These are phyloP conservation scores for Aspergillus versicolor DNA, from an alignment of 2,329 filamentous ascomycete species.

Conservation along the genomic window DNA sequence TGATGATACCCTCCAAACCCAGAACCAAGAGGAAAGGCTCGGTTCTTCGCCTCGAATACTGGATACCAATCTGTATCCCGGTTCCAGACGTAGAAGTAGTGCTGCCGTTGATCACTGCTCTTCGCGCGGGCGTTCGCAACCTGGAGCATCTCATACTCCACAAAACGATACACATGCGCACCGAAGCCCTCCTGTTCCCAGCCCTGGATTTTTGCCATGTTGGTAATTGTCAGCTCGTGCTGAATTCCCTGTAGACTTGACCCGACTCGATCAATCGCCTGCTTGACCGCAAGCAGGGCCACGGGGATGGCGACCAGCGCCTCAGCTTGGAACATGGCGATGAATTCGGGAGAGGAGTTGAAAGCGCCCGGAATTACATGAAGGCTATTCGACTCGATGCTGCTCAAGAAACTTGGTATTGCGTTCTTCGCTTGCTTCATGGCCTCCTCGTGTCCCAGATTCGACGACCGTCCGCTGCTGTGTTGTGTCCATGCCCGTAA, in stretches of 20 bases:
- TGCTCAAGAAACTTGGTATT: not conserved
- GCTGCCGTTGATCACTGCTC: not conserved
- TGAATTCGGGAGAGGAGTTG: conserved; percentile 1
- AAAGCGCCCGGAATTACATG: conserved; percentile 1
- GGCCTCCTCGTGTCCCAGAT: conserved; percentile 7
- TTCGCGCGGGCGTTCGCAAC: not conserved
- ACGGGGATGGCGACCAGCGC: not conserved
- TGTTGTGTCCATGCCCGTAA: no score
- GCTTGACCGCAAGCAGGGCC: not conserved
- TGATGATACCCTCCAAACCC: conserved; percentile 3
- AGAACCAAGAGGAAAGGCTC: conserved; percentile 1
- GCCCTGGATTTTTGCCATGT: conserved; percentile 4
- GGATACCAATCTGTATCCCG: conserved; percentile 6
- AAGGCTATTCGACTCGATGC: not conserved
- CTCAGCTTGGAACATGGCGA: conserved; percentile 4
- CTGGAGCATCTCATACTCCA: conserved; percentile 3
- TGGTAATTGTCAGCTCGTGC: not conserved
- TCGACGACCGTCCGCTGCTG: conserved; percentile 3
- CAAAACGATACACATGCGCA: conserved; percentile 2
- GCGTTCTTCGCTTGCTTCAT: conserved; percentile 2
- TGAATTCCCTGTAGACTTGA: conserved; percentile 4
- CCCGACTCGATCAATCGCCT: not conserved
- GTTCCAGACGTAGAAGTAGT: conserved; percentile 5
- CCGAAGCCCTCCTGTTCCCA: conserved; percentile 3
- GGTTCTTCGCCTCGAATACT: conserved; percentile 3